These are phyloP conservation scores for Brassica cretica DNA, from an alignment of 345 rosid genomes.

Conservation along the genomic window DNA sequence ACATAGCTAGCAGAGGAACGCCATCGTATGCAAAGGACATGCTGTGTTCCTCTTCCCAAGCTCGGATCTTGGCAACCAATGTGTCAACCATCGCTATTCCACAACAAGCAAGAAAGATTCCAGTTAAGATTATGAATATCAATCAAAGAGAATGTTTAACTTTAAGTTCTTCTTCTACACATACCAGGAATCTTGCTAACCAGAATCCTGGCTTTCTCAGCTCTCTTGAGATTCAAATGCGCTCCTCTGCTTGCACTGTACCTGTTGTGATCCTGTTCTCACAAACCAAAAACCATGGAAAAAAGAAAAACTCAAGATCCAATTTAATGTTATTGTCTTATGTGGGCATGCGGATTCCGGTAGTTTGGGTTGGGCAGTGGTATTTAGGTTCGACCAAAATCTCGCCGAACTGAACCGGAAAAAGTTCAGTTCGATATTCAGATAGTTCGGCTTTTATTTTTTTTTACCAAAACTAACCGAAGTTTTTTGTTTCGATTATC, in stretches of 20 bases:
- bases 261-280: constrained; percentile 92
- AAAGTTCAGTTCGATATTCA: no score
- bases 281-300: constrained; percentile 3
- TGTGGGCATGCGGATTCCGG: background rate
- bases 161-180: constrained; percentile 25
- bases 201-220: constrained; percentile 87
- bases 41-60: constrained; percentile 90
- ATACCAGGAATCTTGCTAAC: constrained; percentile 98
- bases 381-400: no score
- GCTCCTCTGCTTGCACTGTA: constrained; percentile 99
- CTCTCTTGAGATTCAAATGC: constrained; percentile 97
- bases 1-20: constrained; percentile 94
- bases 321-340: background rate
- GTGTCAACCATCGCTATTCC: constrained; percentile 78
- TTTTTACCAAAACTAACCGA: no score
- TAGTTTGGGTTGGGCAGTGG: no score
- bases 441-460: no score
- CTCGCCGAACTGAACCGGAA: no score
- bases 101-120: constrained; percentile 12
- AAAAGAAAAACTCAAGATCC: background rate
- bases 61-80: constrained; percentile 77
- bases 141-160: background rate
- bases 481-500: no score
- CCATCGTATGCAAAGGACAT: constrained; percentile 81
- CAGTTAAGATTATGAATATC: constrained; percentile 10